These are phyloP conservation scores for Russula compacta DNA, from an alignment of 768 basidiomycete species.

Conservation along the genomic window DNA sequence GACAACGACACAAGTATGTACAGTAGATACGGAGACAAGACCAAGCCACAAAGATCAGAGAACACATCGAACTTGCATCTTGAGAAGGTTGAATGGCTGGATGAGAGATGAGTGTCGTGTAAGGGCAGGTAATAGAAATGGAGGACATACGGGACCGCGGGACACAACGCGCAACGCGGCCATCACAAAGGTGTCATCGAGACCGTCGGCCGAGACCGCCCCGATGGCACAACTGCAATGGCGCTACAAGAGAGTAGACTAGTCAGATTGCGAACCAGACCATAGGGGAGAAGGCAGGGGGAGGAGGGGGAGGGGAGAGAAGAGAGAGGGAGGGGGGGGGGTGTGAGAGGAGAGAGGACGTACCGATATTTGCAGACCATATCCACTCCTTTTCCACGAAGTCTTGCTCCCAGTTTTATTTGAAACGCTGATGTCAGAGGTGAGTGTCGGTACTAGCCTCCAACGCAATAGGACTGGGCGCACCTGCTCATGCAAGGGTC, in stretches of 20 bases:
- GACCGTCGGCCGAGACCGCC: conserved; percentile 6
- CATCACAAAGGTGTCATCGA: conserved; percentile 1
- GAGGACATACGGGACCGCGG: background rate
- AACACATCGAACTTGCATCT: background rate
- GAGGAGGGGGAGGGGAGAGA: too few species aligned
- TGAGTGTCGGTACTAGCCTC: background rate
- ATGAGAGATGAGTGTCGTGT: background rate
- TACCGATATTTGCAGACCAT: conserved; percentile 7
- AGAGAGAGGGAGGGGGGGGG: background rate
- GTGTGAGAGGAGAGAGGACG: background rate
- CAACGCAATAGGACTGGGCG: background rate
- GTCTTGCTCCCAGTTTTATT: background rate
- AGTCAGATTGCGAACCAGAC: background rate
- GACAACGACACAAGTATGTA: background rate
- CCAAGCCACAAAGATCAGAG: background rate
- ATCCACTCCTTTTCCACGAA: background rate
- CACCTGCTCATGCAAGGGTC: background rate
- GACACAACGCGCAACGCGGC: background rate
- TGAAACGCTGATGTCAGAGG: background rate
- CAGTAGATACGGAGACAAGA: background rate
- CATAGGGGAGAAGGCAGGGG: background rate
- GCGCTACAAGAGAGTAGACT: background rate
- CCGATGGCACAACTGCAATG: background rate
- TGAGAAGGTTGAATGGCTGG: background rate
- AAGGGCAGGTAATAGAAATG: background rate